Evolutionary conservation across 257 asterid species (phyloP).

Genomic region (Forsythia suspensa): DNA sequence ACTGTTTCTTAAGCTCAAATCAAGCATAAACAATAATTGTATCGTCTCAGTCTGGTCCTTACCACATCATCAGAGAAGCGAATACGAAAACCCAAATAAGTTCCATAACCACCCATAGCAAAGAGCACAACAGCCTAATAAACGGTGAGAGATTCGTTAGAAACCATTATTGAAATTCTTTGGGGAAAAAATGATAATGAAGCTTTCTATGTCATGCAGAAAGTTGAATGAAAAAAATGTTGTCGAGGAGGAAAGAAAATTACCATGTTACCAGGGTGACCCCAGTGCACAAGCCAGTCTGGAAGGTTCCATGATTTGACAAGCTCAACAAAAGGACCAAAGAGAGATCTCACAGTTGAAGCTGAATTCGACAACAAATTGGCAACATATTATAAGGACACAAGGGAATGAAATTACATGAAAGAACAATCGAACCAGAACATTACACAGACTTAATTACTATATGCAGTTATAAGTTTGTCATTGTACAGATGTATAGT

Average conservation of each 20-base stretch:
- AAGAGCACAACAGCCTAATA: slow-evolving; percentile 86
- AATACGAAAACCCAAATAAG: slow-evolving; percentile 86
- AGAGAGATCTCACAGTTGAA: slow-evolving; percentile 58
- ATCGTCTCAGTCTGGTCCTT: slow-evolving; percentile 18
- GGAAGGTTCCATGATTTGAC: slow-evolving; percentile 76
- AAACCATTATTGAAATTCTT: neutral
- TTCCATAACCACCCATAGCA: slow-evolving; percentile 98
- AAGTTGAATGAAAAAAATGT: no score
- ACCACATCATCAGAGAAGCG: slow-evolving; percentile 77
- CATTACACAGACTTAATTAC: neutral
- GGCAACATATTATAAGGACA: slow-evolving; percentile 3
- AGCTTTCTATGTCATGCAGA: neutral
- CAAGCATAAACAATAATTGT: neutral
- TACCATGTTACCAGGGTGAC: slow-evolving; percentile 98
- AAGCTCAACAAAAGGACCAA: slow-evolving; percentile 68
- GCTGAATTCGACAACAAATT: slow-evolving; percentile 45
- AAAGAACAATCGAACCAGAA: neutral
- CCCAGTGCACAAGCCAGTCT: slow-evolving; percentile 95
- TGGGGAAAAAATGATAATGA: neutral
- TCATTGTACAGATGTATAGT: no score
- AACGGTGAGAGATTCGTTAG: neutral
- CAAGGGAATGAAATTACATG: neutral
- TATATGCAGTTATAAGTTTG: no score
- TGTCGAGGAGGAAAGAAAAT: neutral
- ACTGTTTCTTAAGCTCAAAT: neutral